A percentile compares a stretch with the other conserved stretches of the same genome.
Evolutionary conservation across 768 basidiomycete genomes (phyloP).

Genomic region (Solioccasus polychromus): DNA sequence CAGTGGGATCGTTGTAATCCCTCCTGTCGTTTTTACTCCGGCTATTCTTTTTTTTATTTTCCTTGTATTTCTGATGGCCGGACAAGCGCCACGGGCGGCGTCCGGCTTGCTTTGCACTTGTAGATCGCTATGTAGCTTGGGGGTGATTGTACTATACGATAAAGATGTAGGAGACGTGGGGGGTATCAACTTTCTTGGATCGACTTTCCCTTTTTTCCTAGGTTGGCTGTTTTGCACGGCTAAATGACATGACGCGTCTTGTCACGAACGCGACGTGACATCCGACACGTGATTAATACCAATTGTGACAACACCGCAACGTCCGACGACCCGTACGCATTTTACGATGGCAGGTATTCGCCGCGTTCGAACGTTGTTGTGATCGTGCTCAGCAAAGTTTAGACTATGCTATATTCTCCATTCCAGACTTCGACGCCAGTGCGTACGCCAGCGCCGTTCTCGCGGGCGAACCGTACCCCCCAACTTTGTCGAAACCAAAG

Average conservation of each 20-base stretch:
- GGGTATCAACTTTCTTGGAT: constrained; percentile 28
- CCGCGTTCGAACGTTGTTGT: neutral
- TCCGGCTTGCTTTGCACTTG: constrained; percentile 18
- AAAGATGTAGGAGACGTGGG: constrained; percentile 13
- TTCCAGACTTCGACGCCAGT: constrained; percentile 75
- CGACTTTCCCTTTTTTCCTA: neutral
- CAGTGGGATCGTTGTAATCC: constrained; percentile 10
- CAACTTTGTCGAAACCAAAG: constrained; percentile 23
- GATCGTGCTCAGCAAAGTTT: neutral
- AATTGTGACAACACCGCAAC: constrained; percentile 21
- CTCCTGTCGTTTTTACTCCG: constrained; percentile 1
- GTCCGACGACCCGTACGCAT: neutral
- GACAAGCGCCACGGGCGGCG: constrained; percentile 6
- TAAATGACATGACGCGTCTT: constrained; percentile 22
- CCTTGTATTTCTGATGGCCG: constrained; percentile 19
- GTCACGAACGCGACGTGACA: constrained; percentile 31
- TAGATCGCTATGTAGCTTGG: constrained; percentile 14
- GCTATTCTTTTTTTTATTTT: constrained; percentile 2
- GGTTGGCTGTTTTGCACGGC: constrained; percentile 1
- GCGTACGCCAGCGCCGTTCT: constrained; percentile 91
- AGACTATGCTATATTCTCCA: constrained; percentile 79
- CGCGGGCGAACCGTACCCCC: constrained; percentile 74
- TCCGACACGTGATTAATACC: constrained; percentile 20
- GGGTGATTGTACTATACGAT: constrained; percentile 22
- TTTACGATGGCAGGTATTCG: constrained; percentile 22